Conservation (phyloP, 352 stramenopile species). For the Globisporangium splendens region DNA sequence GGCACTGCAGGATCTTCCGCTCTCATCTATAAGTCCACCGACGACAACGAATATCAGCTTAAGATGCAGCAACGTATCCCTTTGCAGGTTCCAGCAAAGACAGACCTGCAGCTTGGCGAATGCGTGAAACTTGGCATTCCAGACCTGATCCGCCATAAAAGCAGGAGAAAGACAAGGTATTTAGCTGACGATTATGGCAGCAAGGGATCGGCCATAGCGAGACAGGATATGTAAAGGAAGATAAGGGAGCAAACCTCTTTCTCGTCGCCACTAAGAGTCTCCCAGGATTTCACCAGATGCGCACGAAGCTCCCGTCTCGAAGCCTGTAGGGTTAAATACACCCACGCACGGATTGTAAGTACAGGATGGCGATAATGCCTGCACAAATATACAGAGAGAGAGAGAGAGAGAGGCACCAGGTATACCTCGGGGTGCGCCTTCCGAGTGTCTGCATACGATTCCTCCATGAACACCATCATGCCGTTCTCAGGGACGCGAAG, state of each 20-base stretch:
- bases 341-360: neutral
- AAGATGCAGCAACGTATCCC: too few species aligned
- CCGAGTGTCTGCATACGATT: constrained; percentile 18
- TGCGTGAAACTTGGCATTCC: constrained; percentile 11
- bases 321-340: constrained; percentile 12
- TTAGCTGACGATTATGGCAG: too few species aligned
- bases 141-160: constrained; percentile 4
- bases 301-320: constrained; percentile 24
- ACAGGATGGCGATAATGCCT: neutral
- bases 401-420: too few species aligned
- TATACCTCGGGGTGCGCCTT: constrained; percentile 23
- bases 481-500: constrained; percentile 26
- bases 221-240: neutral
- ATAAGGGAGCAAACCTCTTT: constrained; percentile 19
- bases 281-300: constrained; percentile 24
- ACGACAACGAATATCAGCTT: neutral
- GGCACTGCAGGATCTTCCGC: neutral
- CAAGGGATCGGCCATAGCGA: neutral
- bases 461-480: constrained; percentile 35
- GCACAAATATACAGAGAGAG: too few species aligned
- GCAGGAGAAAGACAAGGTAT: too few species aligned
- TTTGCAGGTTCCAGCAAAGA: neutral
- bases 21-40: neutral
- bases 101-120: constrained; percentile 3
- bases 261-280: constrained; percentile 21